A percentile compares a stretch with the other conserved stretches of the same genome.
Evolutionary conservation across 345 rosid genomes (phyloP).

Genomic region (Dimocarpus longan): DNA sequence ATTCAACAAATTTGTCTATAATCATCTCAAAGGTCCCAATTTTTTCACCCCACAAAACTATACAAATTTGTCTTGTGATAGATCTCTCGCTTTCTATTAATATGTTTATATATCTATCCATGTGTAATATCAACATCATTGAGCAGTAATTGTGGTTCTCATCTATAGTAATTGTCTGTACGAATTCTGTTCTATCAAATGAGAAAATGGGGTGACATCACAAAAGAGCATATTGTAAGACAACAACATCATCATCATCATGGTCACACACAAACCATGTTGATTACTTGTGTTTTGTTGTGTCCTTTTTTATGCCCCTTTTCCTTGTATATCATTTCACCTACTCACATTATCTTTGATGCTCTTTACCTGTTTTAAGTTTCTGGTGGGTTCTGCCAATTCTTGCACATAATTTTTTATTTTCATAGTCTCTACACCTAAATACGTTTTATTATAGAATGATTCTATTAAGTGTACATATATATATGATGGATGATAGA

Average conservation of each 20-base stretch:
- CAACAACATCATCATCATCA: slow-evolving; percentile 4
- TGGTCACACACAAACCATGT: slow-evolving; percentile 12
- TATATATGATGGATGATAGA: too few relatives aligned
- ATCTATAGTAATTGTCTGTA: slow-evolving; percentile 14
- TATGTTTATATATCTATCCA: background rate
- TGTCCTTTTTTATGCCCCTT: slow-evolving; percentile 22
- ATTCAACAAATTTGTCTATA: background rate
- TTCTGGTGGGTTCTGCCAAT: background rate
- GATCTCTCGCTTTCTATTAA: background rate
- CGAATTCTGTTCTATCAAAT: slow-evolving; percentile 22
- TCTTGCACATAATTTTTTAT: background rate
- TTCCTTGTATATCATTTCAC: slow-evolving; percentile 39
- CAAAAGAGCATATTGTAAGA: slow-evolving; percentile 5
- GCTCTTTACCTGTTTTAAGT: slow-evolving; percentile 16
- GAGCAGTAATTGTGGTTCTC: slow-evolving; percentile 15
- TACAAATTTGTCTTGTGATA: background rate
- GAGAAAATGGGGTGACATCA: slow-evolving; percentile 30
- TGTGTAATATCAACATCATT: slow-evolving; percentile 34
- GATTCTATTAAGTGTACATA: too few relatives aligned
- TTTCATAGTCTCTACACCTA: too few relatives aligned
- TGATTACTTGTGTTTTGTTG: slow-evolving; percentile 12
- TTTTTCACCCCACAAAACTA: too few relatives aligned
- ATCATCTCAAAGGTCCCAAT: too few relatives aligned
- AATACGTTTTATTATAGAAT: too few relatives aligned
- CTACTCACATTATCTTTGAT: slow-evolving; percentile 17